Conservation (phyloP, 768 basidiomycete genomes). For the Phanerochaete sordida region DNA sequence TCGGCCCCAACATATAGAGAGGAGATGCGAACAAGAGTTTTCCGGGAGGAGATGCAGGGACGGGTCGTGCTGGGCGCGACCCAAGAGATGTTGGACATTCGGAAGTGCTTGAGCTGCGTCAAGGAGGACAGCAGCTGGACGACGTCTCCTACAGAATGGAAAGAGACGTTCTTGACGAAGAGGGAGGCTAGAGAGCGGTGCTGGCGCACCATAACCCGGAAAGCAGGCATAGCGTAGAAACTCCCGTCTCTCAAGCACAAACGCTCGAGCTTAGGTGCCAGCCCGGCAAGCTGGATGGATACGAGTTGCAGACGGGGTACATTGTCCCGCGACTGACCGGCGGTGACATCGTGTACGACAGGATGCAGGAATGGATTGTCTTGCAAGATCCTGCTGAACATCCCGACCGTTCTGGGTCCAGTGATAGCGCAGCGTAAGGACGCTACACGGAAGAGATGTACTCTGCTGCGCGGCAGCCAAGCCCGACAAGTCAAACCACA, state of each 20-base stretch:
- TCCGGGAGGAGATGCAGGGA: no score
- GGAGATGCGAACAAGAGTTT: no score
- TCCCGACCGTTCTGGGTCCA: neutral
- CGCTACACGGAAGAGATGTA: no score
- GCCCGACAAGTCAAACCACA: no score
- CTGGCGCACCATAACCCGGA: neutral
- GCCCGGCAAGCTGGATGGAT: neutral
- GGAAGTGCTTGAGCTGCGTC: neutral
- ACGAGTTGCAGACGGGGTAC: neutral
- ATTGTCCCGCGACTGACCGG: neutral
- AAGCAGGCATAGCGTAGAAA: neutral
- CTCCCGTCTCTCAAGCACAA: neutral
- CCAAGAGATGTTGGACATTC: neutral
- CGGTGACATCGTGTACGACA: neutral
- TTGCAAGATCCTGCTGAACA: neutral
- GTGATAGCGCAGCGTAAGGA: no score
- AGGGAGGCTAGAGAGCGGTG: neutral
- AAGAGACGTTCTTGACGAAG: neutral
- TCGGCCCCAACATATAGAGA: no score
- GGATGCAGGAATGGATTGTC: neutral
- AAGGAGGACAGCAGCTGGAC: neutral
- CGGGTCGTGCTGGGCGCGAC: neutral
- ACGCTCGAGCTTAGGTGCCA: neutral
- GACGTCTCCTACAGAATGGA: neutral
- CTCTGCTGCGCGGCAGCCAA: no score